A percentile compares a stretch with the other conserved stretches of the same genome.
Evolutionary conservation across 441 rosid genomes (phyloP).

Genomic region (Sinapis alba): DNA sequence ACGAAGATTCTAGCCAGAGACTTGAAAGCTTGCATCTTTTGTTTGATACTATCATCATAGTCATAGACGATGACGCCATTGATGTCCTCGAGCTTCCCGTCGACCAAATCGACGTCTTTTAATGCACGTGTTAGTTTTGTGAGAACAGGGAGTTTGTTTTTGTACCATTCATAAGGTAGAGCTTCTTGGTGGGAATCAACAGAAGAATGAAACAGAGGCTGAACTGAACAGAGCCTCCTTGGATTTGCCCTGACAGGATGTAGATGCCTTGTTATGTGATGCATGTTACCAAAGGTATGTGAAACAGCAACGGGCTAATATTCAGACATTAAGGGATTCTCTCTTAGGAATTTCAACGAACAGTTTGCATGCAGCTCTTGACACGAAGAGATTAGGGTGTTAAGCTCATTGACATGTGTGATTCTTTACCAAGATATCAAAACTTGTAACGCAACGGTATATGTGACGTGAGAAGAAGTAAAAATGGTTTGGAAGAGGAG

Average conservation of each 20-base stretch:
- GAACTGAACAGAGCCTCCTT: conserved; percentile 30
- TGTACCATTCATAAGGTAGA: conserved; percentile 55
- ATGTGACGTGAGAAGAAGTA: neutral
- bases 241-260: conserved; percentile 20
- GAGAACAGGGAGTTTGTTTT: conserved; percentile 51
- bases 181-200: conserved; percentile 42
- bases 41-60: conserved; percentile 46
- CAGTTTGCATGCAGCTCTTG: conserved; percentile 22
- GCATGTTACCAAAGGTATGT: conserved; percentile 5
- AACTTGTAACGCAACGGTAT: neutral
- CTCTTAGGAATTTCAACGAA: conserved; percentile 38
- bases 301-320: conserved; percentile 6
- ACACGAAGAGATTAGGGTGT: neutral
- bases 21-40: conserved; percentile 61
- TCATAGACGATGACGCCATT: conserved; percentile 54
- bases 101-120: conserved; percentile 54
- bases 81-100: conserved; percentile 60
- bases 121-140: conserved; percentile 49
- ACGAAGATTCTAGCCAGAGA: conserved; percentile 66
- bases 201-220: conserved; percentile 48
- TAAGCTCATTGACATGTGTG: neutral
- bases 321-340: neutral
- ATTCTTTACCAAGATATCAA: neutral
- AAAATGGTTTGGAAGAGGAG: conserved; percentile 5
- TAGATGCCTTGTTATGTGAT: conserved; percentile 25